Evolutionary conservation across 148 eudicot species (phyloP).

Genomic region (Vaccinium darrowii): DNA sequence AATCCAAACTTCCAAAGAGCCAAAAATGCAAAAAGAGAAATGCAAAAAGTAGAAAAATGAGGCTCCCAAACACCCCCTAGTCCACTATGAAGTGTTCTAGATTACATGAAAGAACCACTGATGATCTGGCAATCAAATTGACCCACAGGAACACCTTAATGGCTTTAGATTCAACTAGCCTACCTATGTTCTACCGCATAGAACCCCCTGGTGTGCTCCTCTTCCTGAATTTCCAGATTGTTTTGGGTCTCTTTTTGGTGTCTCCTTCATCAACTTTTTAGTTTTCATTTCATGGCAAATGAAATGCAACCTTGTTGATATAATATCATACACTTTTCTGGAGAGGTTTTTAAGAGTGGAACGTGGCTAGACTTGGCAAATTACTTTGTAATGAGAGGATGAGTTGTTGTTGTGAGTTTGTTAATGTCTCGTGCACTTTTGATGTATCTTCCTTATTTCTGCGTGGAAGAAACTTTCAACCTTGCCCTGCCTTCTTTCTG

Average conservation of each 20-base stretch:
- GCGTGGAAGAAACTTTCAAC: background rate
- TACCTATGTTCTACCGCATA: background rate
- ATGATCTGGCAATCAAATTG: slow-evolving; percentile 1
- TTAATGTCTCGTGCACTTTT: background rate
- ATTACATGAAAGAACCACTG: background rate
- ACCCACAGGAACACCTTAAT: background rate
- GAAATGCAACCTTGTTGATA: background rate
- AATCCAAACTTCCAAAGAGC: no score
- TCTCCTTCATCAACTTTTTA: background rate
- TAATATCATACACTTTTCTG: background rate
- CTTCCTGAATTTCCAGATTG: background rate
- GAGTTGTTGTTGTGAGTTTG: background rate
- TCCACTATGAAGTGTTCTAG: background rate
- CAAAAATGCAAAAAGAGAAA: no score
- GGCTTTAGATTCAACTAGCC: background rate
- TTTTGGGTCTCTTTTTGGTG: background rate
- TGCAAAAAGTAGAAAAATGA: no score
- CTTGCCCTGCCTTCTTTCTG: background rate
- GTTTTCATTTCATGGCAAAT: background rate
- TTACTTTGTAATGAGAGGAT: background rate
- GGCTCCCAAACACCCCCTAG: background rate
- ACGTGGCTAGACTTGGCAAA: background rate
- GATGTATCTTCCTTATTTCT: background rate
- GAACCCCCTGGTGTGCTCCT: background rate
- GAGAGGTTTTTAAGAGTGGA: background rate